Evolutionary conservation across 2,329 filamentous ascomycete genomes (phyloP), one percentile per base, ranked within the genome.

Genomic region (Phialemoniopsis sp.): DNA sequence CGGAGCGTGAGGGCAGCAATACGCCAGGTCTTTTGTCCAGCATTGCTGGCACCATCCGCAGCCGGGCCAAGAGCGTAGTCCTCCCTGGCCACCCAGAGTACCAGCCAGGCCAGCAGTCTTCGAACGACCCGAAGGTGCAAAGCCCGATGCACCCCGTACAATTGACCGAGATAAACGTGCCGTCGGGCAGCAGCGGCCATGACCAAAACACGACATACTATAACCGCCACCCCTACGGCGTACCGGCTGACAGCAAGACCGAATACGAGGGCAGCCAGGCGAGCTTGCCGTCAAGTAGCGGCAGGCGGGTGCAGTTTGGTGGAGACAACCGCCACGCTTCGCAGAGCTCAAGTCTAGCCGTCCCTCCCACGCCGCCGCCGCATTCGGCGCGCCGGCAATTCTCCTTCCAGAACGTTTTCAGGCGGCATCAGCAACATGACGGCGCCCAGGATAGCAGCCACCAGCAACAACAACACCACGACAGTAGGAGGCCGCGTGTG

Each of bases 341-440:
- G 3, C 66, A 60, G 36, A 59, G 58, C 46, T 60, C 43, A 63
- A 61, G 44, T 62, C 56, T 50, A 62, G 56, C 15, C 66, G 62
- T 37, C 4, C 72, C 80, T 2, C 82, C 83, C 1, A 73, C 77
- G 4, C 82, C 82, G 2, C 81, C 81, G 5, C 80, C 73, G 4
- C 78, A 78, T 39, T 67, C 68, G 21, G 78, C 85, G 10, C 77
- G 70, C 48, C 77, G 91, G 44, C 88, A 95, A 56, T 98, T 97
- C 64, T 94, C 87, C 14, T 97, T 97, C 70, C 85, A 90, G 48
- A 89, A 86, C 48, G 80, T 95, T 38, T 93, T 96, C 61, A 68
- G 69, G 44, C 75, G 82, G 36, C 65, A 72, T 48, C 70, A 58
- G 42, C 49, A 34, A 2, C 21, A 26, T 10, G 43, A 38, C 14